Evolutionary conservation across 179 eudicot species (phyloP).

Genomic region (Beta lomatogona): DNA sequence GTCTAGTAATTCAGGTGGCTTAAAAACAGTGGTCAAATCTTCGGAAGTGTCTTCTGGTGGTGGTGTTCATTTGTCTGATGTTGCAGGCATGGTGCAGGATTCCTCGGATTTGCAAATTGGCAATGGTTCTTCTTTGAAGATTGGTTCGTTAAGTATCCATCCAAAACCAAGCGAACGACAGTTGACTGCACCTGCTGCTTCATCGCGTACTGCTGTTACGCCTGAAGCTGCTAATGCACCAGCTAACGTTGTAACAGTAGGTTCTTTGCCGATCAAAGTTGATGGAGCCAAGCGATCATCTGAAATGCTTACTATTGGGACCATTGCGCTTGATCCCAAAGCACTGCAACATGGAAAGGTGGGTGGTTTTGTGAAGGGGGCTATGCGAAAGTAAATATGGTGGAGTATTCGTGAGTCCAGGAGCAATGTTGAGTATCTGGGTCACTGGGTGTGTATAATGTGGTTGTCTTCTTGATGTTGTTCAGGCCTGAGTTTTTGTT

Average conservation of each 20-base stretch:
- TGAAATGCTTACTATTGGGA: conserved; percentile 70
- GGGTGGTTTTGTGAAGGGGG: conserved; percentile 29
- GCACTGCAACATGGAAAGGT: conserved; percentile 44
- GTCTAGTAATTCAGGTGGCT: conserved; percentile 23
- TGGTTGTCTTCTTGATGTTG: conserved; percentile 8
- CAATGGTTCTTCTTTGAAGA: conserved; percentile 42
- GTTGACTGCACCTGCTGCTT: conserved; percentile 14
- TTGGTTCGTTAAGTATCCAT: conserved; percentile 60
- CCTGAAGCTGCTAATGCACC: conserved; percentile 28
- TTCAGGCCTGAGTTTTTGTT: conserved; percentile 21
- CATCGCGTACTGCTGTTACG: conserved; percentile 5
- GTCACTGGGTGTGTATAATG: conserved; percentile 19
- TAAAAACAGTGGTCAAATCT: conserved; percentile 27
- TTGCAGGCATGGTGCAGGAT: conserved; percentile 13
- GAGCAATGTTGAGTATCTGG: conserved; percentile 11
- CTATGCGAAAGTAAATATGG: conserved; percentile 30
- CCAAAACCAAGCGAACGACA: conserved; percentile 46
- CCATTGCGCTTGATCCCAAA: conserved; percentile 79
- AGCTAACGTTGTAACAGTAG: conserved; percentile 54
- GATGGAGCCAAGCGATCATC: conserved; percentile 47
- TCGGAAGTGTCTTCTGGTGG: conserved; percentile 22
- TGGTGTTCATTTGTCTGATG: conserved; percentile 10
- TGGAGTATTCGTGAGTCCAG: neutral
- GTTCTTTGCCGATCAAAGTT: conserved; percentile 77
- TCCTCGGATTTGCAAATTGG: conserved; percentile 29